phyloP scores from a whole-genome alignment of 2,329 filamentous ascomycete species.

The Didymosphaeria variabile region DNA sequence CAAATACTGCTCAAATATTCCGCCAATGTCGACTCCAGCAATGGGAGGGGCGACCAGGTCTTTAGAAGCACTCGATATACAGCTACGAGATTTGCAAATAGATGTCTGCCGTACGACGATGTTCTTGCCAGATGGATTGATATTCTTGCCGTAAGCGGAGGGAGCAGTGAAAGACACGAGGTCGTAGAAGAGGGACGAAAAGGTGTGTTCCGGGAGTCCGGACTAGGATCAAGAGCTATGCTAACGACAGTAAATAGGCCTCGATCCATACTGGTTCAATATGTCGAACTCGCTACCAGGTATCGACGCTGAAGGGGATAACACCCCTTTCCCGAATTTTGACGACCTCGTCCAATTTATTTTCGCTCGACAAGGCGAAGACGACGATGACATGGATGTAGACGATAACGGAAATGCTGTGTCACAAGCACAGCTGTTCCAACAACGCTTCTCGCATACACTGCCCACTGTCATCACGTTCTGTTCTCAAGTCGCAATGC shows the following conservation, averaged over 20 bases:
- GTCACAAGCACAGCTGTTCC: constrained; percentile 41
- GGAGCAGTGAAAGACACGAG: constrained; percentile 75
- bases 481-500: constrained; percentile 68
- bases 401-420: constrained; percentile 37
- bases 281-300: constrained; percentile 62
- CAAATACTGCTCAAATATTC: constrained; percentile 46
- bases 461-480: constrained; percentile 77
- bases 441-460: constrained; percentile 56
- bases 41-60: constrained; percentile 51
- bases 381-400: constrained; percentile 47
- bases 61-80: constrained; percentile 76
- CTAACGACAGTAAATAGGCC: constrained; percentile 49
- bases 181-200: constrained; percentile 89
- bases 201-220: constrained; percentile 47
- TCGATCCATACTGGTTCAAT: constrained; percentile 79
- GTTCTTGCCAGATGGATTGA: constrained; percentile 86
- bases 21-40: constrained; percentile 24
- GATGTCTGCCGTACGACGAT: constrained; percentile 82
- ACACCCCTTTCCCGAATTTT: constrained; percentile 54
- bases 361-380: constrained; percentile 49
- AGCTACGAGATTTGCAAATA: constrained; percentile 87
- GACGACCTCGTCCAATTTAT: constrained; percentile 56
- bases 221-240: neutral
- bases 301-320: constrained; percentile 26
- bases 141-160: constrained; percentile 78